Evolutionary conservation across 257 asterid genomes (phyloP).

Genomic region (Fraxinus excelsior): DNA sequence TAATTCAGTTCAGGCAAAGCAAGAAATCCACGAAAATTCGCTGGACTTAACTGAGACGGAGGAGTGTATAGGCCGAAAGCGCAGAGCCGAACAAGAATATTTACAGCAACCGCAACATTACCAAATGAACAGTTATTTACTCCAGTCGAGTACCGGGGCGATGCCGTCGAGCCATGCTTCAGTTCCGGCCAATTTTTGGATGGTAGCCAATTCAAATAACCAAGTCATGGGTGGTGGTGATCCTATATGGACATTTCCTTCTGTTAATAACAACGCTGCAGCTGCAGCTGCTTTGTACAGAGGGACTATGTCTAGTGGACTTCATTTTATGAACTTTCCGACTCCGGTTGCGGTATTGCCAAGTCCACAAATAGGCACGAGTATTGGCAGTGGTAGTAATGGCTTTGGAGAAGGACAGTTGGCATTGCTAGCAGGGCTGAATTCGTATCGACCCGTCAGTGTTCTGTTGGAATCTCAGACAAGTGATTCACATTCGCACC

Average conservation of each 20-base stretch:
- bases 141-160: slow-evolving; percentile 70
- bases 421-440: slow-evolving; percentile 57
- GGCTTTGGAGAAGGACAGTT: slow-evolving; percentile 68
- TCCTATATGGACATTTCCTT: slow-evolving; percentile 42
- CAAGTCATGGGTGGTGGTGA: slow-evolving; percentile 78
- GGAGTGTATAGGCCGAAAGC: slow-evolving; percentile 56
- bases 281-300: slow-evolving; percentile 64
- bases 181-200: slow-evolving; percentile 87
- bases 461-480: slow-evolving; percentile 64
- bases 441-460: slow-evolving; percentile 52
- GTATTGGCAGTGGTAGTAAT: slow-evolving; percentile 33
- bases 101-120: slow-evolving; percentile 49
- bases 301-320: slow-evolving; percentile 73
- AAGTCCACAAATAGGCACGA: slow-evolving; percentile 54
- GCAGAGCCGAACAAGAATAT: slow-evolving; percentile 58
- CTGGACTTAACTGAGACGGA: slow-evolving; percentile 52
- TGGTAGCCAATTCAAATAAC: slow-evolving; percentile 75
- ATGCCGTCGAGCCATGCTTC: slow-evolving; percentile 75
- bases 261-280: slow-evolving; percentile 30
- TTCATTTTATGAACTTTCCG: slow-evolving; percentile 90
- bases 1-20: slow-evolving; percentile 56
- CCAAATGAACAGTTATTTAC: slow-evolving; percentile 69
- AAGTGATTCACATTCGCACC: slow-evolving; percentile 79
- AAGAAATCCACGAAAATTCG: slow-evolving; percentile 53
- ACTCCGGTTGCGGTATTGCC: slow-evolving; percentile 76